Evolutionary conservation across 805 yeast species (phyloP), one percentile per base, ranked within the genome.

Genomic region (Candida ortonii): DNA sequence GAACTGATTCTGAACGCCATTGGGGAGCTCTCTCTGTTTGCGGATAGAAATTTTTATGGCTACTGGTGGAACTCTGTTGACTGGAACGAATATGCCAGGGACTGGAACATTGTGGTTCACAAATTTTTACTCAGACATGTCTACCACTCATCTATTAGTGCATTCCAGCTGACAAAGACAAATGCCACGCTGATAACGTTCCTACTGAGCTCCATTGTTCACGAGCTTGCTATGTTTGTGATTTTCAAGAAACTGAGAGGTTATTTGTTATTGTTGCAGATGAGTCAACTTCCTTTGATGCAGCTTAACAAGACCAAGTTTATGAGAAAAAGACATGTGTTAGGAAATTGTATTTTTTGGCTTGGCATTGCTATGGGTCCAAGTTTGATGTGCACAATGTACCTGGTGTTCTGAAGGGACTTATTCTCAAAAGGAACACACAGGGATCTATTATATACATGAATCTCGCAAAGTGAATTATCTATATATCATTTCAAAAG

Each of bases 21-120:
- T 49, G 97, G 96, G 0, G 98, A 93, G 57, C 65, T 90, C 23
- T 80, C 95, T 11, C 54, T 71, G 33, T 94, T 80, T 62, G 96
- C 86, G 4, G 97, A 93, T 57, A 75, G 98, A 32, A 84, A 84
- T 46, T 93, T 93, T 59, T 93, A 94, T 55, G 90, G 95, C 3
- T 84, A 87, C 27, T 94, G 98, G 98, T 93, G 99, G 98, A 86
- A 89, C 49, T 84, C 94, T 42, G 77, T 82, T 13, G 83, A 86
- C 25, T 93, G 97, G 96, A 84, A 84, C 38, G 89, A 89, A 55
- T 93, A 85, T 58, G 82, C 96, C 8, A 70, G 97, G 45, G 78
- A 84, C 43, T 94, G 99, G 98, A 93, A 93, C 57, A 73, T 76
- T 7, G 96, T 97, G 0, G 97, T 93, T 15, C 96, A 93, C 57